Base-by-base conservation (phyloP, 1,284 basidiomycete species). In the Vanrija sp. region DNA sequence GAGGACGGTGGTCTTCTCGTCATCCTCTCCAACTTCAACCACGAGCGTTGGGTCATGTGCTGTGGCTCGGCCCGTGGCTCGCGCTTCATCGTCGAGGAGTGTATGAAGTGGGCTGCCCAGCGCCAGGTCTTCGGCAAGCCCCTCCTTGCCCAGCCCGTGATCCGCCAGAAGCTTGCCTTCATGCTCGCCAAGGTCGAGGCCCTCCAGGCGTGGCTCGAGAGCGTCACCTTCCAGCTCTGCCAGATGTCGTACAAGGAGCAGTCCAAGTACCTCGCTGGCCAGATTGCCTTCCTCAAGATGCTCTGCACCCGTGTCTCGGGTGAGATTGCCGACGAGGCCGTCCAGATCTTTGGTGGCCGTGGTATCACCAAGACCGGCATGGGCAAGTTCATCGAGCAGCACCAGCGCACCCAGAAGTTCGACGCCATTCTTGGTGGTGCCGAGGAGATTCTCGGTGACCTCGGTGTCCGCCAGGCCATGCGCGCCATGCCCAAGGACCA, bases 211-310 rank as follows among this genome's bases (percentile, higher is more conserved):
- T 96, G 91, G 91, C 79, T 96, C 26, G 93, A 97, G 62, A 88
- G 85, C 69, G 80, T 95, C 61, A 95, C 91, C 0, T 86, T 86
- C 74, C 92, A 96, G 77, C 95, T 95, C 91, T 86, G 83, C 73
- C 86, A 93, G 66, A 92, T 92, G 74, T 53, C 23, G 26, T 57
- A 75, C 68, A 82, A 82, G 55, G 84, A 95, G 72, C 91, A 92
- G 78, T 73, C 79, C 43, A 60, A 68, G 46, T 66, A 77, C 61
- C 71, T 78, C 29, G 76, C 76, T n/a, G 76, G 61, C 21, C 77
- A 77, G 66, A 77, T 77, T 55, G 74, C 71, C 7, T 76, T 78
- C 72, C 68, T 78, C 63, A 78, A 88, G 58, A 88, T 88, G 86
- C 85, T 87, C 45, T 65, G 64, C 23, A 78, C 77, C 3, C 65